These are phyloP conservation scores for Omphalea diandra DNA, from an alignment of 441 rosid genomes.

Conservation along the genomic window DNA sequence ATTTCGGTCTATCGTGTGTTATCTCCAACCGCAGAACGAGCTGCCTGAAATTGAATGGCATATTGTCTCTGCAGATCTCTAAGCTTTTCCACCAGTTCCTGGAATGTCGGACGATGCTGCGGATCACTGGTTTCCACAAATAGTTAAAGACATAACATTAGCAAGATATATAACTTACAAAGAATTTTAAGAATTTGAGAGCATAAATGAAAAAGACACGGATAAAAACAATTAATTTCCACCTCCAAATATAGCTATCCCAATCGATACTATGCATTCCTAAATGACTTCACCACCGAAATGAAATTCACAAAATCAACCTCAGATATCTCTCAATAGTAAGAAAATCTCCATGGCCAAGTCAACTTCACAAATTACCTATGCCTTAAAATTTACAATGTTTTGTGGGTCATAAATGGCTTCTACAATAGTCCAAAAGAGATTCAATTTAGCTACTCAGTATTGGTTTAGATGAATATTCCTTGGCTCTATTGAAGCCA, in stretches of 20 bases:
- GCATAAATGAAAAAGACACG: not conserved
- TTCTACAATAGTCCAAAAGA: not conserved
- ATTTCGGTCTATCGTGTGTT: constrained; percentile 32
- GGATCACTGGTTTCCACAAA: constrained; percentile 56
- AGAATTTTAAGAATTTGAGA: not conserved
- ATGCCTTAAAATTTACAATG: not conserved
- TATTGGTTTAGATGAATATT: constrained; percentile 3
- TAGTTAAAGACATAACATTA: constrained; percentile 21
- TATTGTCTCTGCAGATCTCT: constrained; percentile 78
- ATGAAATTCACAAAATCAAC: not conserved
- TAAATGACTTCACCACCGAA: not conserved
- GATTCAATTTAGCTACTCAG: not conserved
- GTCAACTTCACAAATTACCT: constrained; percentile 15
- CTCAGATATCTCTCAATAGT: not conserved
- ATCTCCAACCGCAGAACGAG: constrained; percentile 55
- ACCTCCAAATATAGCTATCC: constrained; percentile 3
- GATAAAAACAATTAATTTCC: not conserved
- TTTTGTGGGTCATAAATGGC: not conserved
- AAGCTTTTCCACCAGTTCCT: constrained; percentile 77
- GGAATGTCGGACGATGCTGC: constrained; percentile 71
- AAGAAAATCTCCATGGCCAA: not conserved
- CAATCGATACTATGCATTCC: not conserved
- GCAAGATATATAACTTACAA: not conserved
- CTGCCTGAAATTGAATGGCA: constrained; percentile 62
- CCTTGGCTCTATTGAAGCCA: not conserved